phyloP scores from a whole-genome alignment of 2,329 filamentous ascomycete genomes.

The Ascochyta rabiei region DNA sequence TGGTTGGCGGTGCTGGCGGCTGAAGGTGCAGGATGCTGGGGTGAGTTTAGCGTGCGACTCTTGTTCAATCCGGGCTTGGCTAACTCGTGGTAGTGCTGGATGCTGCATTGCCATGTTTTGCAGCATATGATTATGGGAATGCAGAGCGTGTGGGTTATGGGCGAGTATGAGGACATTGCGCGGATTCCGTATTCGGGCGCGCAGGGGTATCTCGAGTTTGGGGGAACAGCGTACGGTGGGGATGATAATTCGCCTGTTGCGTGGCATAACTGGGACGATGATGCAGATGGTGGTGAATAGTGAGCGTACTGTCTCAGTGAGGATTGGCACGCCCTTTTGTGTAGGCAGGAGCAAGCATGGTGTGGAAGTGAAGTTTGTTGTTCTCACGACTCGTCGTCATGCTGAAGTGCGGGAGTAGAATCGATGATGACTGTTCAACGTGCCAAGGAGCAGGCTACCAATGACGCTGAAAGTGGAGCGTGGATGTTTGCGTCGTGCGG shows the following conservation, averaged over 20 bases:
- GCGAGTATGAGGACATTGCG: conserved; percentile 50
- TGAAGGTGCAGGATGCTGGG: conserved; percentile 51
- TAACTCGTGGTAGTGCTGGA: conserved; percentile 61
- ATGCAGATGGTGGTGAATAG: neutral
- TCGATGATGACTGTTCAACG: too few relatives aligned
- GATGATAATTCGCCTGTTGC: conserved; percentile 13
- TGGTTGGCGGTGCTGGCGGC: conserved; percentile 67
- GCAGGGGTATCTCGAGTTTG: conserved; percentile 53
- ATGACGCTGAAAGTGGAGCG: neutral
- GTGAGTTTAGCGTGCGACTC: neutral
- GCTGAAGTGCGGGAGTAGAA: too few relatives aligned
- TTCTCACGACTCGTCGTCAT: too few relatives aligned
- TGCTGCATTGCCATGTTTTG: conserved; percentile 66
- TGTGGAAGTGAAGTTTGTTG: too few relatives aligned
- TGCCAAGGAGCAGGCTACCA: neutral
- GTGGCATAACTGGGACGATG: conserved; percentile 20
- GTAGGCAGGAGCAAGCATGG: too few relatives aligned
- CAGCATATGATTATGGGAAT: conserved; percentile 64
- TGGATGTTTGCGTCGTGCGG: neutral
- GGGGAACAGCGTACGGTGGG: conserved; percentile 52
- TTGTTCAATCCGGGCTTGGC: neutral
- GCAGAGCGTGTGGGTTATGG: conserved; percentile 56
- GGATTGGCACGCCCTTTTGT: too few relatives aligned
- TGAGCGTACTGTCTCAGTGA: too few relatives aligned
- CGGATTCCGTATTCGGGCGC: conserved; percentile 43